Base-by-base conservation (phyloP, 306 rosid species). In the Aeschynomene evenia region DNA sequence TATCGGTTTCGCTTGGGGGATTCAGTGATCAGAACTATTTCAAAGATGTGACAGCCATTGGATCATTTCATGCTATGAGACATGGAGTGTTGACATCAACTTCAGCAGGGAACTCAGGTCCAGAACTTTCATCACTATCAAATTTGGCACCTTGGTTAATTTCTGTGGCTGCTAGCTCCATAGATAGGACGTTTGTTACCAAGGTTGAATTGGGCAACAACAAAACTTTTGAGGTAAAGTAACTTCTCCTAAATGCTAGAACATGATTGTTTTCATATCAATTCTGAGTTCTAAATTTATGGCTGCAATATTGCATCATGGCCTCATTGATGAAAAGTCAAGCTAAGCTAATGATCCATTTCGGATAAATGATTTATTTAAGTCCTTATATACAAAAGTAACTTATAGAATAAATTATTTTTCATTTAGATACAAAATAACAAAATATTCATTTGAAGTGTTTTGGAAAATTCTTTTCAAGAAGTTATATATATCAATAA, bases 11-110 rank as follows among this genome's bases (percentile, higher is more conserved):
- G 2, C 6, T 86, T 8, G 82, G 79, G 58, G 74, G 81, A 1
- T 63, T 12, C 34, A 1, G 0, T 13, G 43, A 51, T 29, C 0
- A 2, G 3, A 33, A 72, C 14, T 83, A 83, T 66, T 76, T 83
- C 55, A 31, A 14, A 6, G 73, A 80, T 29, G 5, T 6, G 10
- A 21, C 54, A 0, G 56, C 85, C 6, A 79, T 86, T 58, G 91
- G 91, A n/a, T 71, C 91, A 22, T 86, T 86, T 36, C 91, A 86
- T 63, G 86, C 91, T 0, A 49, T 71, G 80, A 79, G 57, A 46
- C 72, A 77, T 14, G 88, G 91, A 34, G 56, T 81, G 20, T 65
- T 79, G 64, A 79, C 87, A 1, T 55, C 78, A 3, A 28, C 34
- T 21, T 56, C 86, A 5, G 84, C 80, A 5, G 89, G 87, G 4